A percentile compares a stretch with the other conserved stretches of the same genome.
Conservation (phyloP, 2,329 filamentous ascomycete species). For the Sphaerulina musiva region DNA sequence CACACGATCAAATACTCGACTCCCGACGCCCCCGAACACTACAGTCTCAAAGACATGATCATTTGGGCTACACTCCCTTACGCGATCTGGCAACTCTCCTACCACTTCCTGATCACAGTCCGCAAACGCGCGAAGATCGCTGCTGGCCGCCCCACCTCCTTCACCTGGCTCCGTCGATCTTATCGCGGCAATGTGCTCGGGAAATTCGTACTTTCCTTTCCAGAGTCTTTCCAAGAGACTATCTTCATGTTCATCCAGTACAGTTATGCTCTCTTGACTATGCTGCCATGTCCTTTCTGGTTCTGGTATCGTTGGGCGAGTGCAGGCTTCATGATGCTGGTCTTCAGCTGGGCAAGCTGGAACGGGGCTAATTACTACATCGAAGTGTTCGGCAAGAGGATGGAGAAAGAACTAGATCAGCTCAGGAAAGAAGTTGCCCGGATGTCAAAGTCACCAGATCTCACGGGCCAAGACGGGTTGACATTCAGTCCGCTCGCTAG, state of each 20-base stretch:
- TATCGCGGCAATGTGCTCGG: constrained; percentile 89
- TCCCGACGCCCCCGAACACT: constrained; percentile 65
- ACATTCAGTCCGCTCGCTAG: constrained; percentile 24
- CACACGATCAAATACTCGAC: constrained; percentile 66
- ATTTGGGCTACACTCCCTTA: constrained; percentile 92
- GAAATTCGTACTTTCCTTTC: constrained; percentile 72
- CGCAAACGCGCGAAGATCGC: constrained; percentile 93
- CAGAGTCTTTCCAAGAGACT: constrained; percentile 68
- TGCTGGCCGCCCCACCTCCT: constrained; percentile 88
- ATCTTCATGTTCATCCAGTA: constrained; percentile 98
- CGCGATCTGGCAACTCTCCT: constrained; percentile 81
- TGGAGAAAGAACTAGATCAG: constrained; percentile 90
- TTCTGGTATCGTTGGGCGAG: constrained; percentile 83
- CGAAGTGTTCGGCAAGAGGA: constrained; percentile 91
- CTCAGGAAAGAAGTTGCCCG: constrained; percentile 70
- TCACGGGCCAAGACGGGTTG: constrained; percentile 20
- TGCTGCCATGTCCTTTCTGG: constrained; percentile 92
- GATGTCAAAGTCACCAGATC: constrained; percentile 30
- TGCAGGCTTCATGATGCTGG: constrained; percentile 63
- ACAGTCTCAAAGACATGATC: constrained; percentile 77
- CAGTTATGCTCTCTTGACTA: constrained; percentile 79
- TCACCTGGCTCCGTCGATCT: constrained; percentile 90
- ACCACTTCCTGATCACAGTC: constrained; percentile 93
- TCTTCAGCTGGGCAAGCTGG: constrained; percentile 95
- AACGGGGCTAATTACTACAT: constrained; percentile 98